Evolutionary conservation across 129 eudicot species (phyloP), one percentile per base, ranked within the genome.

Genomic region (Helichrysum umbraculigerum): DNA sequence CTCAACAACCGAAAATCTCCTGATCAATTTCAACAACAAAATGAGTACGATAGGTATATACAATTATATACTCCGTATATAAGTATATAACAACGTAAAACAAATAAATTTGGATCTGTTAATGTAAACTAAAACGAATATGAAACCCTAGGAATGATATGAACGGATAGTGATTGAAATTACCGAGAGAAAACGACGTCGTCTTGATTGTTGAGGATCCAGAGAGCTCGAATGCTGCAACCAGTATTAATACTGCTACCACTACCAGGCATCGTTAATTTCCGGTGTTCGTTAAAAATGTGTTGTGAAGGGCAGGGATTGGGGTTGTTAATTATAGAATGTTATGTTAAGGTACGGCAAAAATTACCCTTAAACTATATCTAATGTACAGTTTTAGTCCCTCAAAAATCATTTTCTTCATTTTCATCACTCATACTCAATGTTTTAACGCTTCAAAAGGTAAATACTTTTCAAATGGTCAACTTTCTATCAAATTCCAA

Each of bases 1-100:
- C 83, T 95, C 99, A 39, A 89, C 97, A 79, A 90, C 91, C 61
- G 90, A 86, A 86, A 95, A 95, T 86, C 92, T 89, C 94, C 99
- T 94, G 87, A 50, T 63, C 63, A 50, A 73, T 39, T 35, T 9
- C 44, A 32, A 44, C n/a, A 71, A 30, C 59, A 42, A 37, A 50
- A 75, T 12, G 15, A 35, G 10, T 9, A 68, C 19, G 7, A 29
- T 6, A 34, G 35, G 66, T 20, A 25, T 25, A 58, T 11, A 21
- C 51, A 63, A 76, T 25, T 25, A 42, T 7, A 35, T 66, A 25
- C 28, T 25, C 28, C 28, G 0, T 32, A 42, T 7, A 35, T 66
- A 25, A 41, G 12, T 41, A 41, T 41, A 41, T 41, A 41, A 41
- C 47, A 52, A 19, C 5, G 60, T 29, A 16, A 71, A 74, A 51